Percentiles rank a stretch among this genome's conserved stretches.
phyloP scores from a whole-genome alignment of 164 flowering plant genomes.

The Nymphaea thermarum region DNA sequence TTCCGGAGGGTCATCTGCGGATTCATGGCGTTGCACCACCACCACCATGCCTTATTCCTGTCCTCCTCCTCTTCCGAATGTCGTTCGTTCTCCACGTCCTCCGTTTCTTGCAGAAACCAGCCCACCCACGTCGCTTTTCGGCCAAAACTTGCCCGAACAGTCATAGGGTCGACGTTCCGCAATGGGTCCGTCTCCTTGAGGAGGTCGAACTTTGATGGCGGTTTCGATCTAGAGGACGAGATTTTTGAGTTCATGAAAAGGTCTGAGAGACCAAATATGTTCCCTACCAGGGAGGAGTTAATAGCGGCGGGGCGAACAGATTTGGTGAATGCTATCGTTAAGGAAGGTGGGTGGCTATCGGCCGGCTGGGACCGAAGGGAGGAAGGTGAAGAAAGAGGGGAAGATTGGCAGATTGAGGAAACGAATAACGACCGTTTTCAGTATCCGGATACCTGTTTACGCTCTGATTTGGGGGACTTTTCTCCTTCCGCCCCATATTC shows the following conservation, averaged over 20 bases:
- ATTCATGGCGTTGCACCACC: neutral
- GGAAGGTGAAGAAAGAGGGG: slow-evolving; percentile 10
- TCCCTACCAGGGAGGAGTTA: slow-evolving; percentile 67
- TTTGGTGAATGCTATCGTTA: slow-evolving; percentile 53
- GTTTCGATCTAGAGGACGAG: slow-evolving; percentile 50
- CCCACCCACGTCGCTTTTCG: neutral
- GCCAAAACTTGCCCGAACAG: slow-evolving; percentile 4
- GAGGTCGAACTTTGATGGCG: slow-evolving; percentile 23
- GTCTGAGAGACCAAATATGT: slow-evolving; percentile 42
- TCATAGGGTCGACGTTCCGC: neutral
- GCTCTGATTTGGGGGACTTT: neutral
- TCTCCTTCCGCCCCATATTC: neutral
- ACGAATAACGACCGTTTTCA: neutral
- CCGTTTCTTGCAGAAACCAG: neutral
- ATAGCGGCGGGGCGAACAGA: slow-evolving; percentile 68
- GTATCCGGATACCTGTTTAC: neutral
- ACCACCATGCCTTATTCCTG: neutral
- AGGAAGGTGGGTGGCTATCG: slow-evolving; percentile 70
- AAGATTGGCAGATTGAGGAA: neutral
- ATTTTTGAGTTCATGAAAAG: slow-evolving; percentile 67
- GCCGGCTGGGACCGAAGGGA: slow-evolving; percentile 60
- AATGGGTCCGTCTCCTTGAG: neutral
- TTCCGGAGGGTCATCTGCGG: neutral
- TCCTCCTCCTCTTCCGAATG: neutral
- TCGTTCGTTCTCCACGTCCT: neutral